These are phyloP conservation scores for Plantago coronopus DNA, from an alignment of 305 asterid species.

Conservation along the genomic window DNA sequence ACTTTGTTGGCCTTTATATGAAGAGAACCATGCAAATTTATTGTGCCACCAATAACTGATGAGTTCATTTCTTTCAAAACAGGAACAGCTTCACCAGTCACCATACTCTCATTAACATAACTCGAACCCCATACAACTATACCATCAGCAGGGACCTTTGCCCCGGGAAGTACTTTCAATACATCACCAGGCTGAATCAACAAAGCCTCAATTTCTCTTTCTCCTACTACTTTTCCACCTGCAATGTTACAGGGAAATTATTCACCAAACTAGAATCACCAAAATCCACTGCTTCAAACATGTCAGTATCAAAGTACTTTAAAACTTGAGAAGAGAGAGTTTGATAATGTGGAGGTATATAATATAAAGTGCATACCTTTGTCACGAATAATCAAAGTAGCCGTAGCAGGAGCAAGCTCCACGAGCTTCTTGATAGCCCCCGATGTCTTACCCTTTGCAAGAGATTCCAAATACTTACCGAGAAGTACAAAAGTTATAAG, in stretches of 20 bases:
- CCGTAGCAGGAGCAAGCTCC: constrained; percentile 94
- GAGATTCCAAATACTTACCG: constrained; percentile 91
- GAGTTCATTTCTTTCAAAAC: constrained; percentile 64
- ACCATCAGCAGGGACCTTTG: constrained; percentile 93
- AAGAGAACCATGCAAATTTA: constrained; percentile 87
- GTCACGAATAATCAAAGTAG: constrained; percentile 66
- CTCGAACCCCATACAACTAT: constrained; percentile 95
- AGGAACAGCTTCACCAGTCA: constrained; percentile 94
- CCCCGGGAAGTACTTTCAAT: constrained; percentile 88
- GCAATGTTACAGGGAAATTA: constrained; percentile 24
- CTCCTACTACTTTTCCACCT: constrained; percentile 84
- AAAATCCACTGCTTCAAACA: constrained; percentile 13
- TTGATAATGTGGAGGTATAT: constrained; percentile 6
- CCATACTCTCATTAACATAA: constrained; percentile 94
- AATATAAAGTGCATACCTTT: constrained; percentile 44
- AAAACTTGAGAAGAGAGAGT: constrained; percentile 4
- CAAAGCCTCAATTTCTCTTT: constrained; percentile 88
- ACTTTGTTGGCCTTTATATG: constrained; percentile 82
- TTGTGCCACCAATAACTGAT: constrained; percentile 86
- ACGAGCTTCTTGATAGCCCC: constrained; percentile 96
- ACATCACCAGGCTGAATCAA: constrained; percentile 92
- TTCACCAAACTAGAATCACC: constrained; percentile 18
- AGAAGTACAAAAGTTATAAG: constrained; percentile 88
- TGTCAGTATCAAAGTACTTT: background rate
- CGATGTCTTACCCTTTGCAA: constrained; percentile 97